phyloP scores from a whole-genome alignment of 352 stramenopile genomes.

The Phytophthora macrochlamydospora region DNA sequence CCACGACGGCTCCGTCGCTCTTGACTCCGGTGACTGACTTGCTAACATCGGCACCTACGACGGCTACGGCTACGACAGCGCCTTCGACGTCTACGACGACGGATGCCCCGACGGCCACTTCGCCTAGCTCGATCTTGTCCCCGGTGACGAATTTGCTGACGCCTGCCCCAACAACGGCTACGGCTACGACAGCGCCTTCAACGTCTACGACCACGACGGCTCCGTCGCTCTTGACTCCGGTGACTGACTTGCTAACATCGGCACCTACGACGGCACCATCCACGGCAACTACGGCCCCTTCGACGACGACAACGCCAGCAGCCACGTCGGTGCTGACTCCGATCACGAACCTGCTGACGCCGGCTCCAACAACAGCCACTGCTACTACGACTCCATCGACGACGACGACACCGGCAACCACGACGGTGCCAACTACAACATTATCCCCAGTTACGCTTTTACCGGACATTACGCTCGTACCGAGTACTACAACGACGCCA shows the following conservation, averaged over 20 bases:
- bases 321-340: constrained; percentile 4
- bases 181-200: neutral
- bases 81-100: constrained; percentile 4
- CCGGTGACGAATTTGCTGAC: constrained; percentile 32
- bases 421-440: constrained; percentile 9
- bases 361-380: constrained; percentile 5
- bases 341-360: constrained; percentile 11
- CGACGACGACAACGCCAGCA: constrained; percentile 4
- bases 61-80: neutral
- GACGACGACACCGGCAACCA: constrained; percentile 19
- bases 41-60: constrained; percentile 24
- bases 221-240: constrained; percentile 1
- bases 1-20: constrained; percentile 10
- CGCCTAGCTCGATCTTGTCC: constrained; percentile 9
- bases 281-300: constrained; percentile 6
- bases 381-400: constrained; percentile 17
- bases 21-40: constrained; percentile 24
- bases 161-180: constrained; percentile 16
- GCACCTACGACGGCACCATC: constrained; percentile 6
- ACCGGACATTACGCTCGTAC: constrained; percentile 19
- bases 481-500: constrained; percentile 4
- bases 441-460: constrained; percentile 1
- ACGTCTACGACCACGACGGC: constrained; percentile 2
- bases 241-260: constrained; percentile 17
- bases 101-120: constrained; percentile 7